Base-by-base conservation (phyloP, 2,329 filamentous ascomycete genomes). In the Scleromitrula shiraiana region DNA sequence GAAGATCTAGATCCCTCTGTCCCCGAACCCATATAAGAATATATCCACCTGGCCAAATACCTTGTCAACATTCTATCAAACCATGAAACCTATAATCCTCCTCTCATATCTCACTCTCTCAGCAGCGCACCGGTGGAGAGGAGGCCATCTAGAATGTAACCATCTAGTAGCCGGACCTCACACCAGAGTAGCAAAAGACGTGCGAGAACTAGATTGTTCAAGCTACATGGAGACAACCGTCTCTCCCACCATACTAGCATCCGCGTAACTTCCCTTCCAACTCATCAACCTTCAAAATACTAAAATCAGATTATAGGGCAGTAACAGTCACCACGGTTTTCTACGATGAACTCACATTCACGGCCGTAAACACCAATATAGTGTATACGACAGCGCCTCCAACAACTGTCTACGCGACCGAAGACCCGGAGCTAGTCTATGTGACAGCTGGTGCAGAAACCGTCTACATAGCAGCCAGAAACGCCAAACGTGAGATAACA, bases 141-240 rank as follows among this genome's bases (percentile, higher is more conserved):
- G n/a, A 7, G 32, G 27, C 6, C 20, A 43, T 24, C n/a, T n/a
- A n/a, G 7, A 27, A 23, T 43, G 29, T 24, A 22, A 30, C n/a
- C 24, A 35, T 43, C 7, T 43, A 10, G 22, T 35, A 9, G 41
- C 20, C 19, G 41, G 41, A 19, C 35, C 29, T 19, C 41, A 43
- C 19, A 6, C 32, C 35, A 19, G 35, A 32, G 29, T 43, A 6
- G 27, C 41, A 33, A 43, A 30, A 35, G 9, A 33, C 14, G 20
- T 33, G 20, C 19, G 41, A 43, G 41, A 43, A 17, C 24, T 43
- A 2, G 41, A 43, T 43, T 43, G 41, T 15, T 43, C 20, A 9
- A 24, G 10, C 24, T 43, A 43, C 20, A 43, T 43, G 29, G n/a
- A 12, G n/a, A 35, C 29, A 24, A 43, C 20, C 19, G n/a, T 43